These are phyloP conservation scores for Centella asiatica DNA, from an alignment of 129 eudicot species.

Conservation along the genomic window DNA sequence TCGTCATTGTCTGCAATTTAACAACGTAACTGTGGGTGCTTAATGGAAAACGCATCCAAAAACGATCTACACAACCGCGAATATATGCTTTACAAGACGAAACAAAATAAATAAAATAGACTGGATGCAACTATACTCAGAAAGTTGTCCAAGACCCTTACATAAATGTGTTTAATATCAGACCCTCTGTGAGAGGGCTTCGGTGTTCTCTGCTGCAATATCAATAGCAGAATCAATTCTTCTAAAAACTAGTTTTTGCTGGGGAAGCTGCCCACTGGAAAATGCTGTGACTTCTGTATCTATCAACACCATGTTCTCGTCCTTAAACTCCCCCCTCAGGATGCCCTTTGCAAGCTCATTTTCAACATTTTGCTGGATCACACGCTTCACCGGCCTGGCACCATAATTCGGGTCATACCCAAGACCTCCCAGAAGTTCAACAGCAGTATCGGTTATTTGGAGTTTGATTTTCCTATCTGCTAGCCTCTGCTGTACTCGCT, in stretches of 20 bases:
- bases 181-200: constrained; percentile 33
- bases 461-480: constrained; percentile 75
- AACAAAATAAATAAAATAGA: neutral
- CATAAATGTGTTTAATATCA: neutral
- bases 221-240: constrained; percentile 26
- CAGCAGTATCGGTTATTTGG: constrained; percentile 61
- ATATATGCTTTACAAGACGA: neutral
- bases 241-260: constrained; percentile 73
- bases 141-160: neutral
- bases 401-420: constrained; percentile 98
- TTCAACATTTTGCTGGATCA: constrained; percentile 83
- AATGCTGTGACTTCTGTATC: constrained; percentile 89
- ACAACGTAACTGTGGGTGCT: no score
- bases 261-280: constrained; percentile 85
- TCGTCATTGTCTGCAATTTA: no score
- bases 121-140: neutral
- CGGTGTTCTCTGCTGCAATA: constrained; percentile 30
- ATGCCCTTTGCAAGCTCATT: constrained; percentile 96
- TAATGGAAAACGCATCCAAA: neutral
- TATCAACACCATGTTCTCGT: constrained; percentile 63
- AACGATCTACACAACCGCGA: neutral
- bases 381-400: constrained; percentile 96
- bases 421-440: constrained; percentile 65
- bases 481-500: constrained; percentile 75
- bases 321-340: constrained; percentile 86